A percentile compares a stretch with the other conserved stretches of the same genome.
Conservation (phyloP, 768 basidiomycete species). For the Pleurotus citrinopileatus region DNA sequence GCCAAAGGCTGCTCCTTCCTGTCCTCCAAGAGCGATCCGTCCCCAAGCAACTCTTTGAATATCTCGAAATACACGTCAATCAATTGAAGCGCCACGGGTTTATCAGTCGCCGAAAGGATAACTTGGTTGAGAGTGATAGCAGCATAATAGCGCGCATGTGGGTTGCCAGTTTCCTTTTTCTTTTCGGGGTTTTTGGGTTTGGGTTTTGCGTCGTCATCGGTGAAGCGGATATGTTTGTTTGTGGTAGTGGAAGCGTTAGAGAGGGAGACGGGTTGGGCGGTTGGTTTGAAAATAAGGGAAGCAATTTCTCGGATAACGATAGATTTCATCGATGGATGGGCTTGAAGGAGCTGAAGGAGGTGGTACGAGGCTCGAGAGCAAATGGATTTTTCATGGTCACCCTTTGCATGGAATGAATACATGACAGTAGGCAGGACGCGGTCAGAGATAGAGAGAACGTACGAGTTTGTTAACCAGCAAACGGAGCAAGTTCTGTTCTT, state of each 20-base stretch:
- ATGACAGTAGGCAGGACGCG: background rate
- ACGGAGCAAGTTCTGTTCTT: slow-evolving; percentile 93
- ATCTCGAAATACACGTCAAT: slow-evolving; percentile 94
- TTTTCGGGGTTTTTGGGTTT: slow-evolving; percentile 22
- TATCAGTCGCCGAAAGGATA: slow-evolving; percentile 65
- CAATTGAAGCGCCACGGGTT: slow-evolving; percentile 70
- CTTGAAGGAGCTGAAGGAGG: slow-evolving; percentile 83
- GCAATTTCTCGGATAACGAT: slow-evolving; percentile 87
- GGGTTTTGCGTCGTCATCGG: slow-evolving; percentile 32
- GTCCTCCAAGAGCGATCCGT: slow-evolving; percentile 32
- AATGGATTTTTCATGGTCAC: slow-evolving; percentile 84
- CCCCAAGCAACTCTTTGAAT: slow-evolving; percentile 84
- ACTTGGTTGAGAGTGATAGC: slow-evolving; percentile 95
- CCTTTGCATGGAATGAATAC: slow-evolving; percentile 38
- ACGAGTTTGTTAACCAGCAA: slow-evolving; percentile 94
- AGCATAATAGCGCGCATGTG: slow-evolving; percentile 88
- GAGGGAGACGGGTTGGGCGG: slow-evolving; percentile 23
- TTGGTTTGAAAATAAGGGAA: slow-evolving; percentile 69
- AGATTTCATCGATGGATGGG: slow-evolving; percentile 90
- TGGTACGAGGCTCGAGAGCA: slow-evolving; percentile 90
- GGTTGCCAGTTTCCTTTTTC: slow-evolving; percentile 46
- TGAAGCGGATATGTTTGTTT: slow-evolving; percentile 53
- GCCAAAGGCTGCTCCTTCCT: slow-evolving; percentile 28
- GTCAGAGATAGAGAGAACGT: slow-evolving; percentile 19
- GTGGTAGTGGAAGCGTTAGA: slow-evolving; percentile 32